phyloP scores from a whole-genome alignment of 2,329 filamentous ascomycete species.

The Aspergillus sp. region DNA sequence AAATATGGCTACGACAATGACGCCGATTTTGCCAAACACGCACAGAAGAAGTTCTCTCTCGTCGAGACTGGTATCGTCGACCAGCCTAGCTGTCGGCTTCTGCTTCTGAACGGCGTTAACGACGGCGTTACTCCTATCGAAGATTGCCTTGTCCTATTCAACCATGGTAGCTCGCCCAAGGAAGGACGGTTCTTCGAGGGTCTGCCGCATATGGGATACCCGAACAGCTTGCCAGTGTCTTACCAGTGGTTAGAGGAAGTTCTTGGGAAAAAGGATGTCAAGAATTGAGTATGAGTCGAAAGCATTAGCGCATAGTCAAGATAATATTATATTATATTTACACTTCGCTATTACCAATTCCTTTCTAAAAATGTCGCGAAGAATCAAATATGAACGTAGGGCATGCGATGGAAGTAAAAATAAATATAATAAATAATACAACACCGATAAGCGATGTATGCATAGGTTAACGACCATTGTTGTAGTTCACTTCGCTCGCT shows the following conservation, averaged over 20 bases:
- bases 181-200: constrained; percentile 58
- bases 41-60: constrained; percentile 57
- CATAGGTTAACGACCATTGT: too few species aligned
- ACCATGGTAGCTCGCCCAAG: constrained; percentile 56
- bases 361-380: too few species aligned
- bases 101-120: constrained; percentile 57
- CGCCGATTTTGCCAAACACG: constrained; percentile 50
- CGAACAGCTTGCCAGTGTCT: constrained; percentile 36
- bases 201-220: constrained; percentile 62
- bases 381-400: too few species aligned
- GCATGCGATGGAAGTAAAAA: too few species aligned
- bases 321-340: too few species aligned
- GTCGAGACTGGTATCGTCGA: constrained; percentile 54
- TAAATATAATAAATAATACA: neutral
- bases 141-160: constrained; percentile 58
- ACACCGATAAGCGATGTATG: too few species aligned
- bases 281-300: constrained; percentile 13
- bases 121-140: constrained; percentile 64
- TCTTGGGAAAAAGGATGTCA: constrained; percentile 11
- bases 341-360: too few species aligned
- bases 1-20: constrained; percentile 57
- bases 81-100: constrained; percentile 48
- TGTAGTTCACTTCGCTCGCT: too few species aligned
- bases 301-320: neutral
- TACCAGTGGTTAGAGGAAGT: constrained; percentile 33